phyloP scores from a whole-genome alignment of 176 grass and related monocot genomes.

The Cenchrus purpureus region DNA sequence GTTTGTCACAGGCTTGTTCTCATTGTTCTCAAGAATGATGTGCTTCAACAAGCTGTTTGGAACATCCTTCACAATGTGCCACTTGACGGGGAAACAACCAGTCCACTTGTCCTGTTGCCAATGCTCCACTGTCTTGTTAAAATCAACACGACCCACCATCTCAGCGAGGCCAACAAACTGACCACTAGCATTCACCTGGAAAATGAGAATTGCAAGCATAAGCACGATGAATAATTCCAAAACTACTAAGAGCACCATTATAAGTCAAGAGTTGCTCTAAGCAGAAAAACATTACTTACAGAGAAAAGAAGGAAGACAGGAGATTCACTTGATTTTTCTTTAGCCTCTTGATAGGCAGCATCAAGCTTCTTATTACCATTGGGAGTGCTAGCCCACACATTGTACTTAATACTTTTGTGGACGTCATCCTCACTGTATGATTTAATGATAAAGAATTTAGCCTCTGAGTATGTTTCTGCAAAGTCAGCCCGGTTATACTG shows the following conservation, averaged over 20 bases:
- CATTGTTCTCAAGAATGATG: slow-evolving; percentile 87
- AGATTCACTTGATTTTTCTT: slow-evolving; percentile 56
- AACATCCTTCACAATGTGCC: slow-evolving; percentile 98
- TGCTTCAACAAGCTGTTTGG: slow-evolving; percentile 84
- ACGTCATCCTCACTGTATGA: slow-evolving; percentile 96
- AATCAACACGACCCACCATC: slow-evolving; percentile 85
- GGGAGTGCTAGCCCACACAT: slow-evolving; percentile 92
- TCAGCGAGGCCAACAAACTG: slow-evolving; percentile 91
- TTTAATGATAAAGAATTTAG: slow-evolving; percentile 92
- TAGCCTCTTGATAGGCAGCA: slow-evolving; percentile 75
- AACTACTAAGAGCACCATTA: neutral
- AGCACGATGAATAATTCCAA: neutral
- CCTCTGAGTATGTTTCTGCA: slow-evolving; percentile 61
- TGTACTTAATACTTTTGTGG: slow-evolving; percentile 93
- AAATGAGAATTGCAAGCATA: slow-evolving; percentile 15
- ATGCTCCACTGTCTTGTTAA: slow-evolving; percentile 80
- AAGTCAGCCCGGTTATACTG: slow-evolving; percentile 80
- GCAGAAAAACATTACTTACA: slow-evolving; percentile 55
- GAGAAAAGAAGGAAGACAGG: slow-evolving; percentile 91
- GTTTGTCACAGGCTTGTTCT: slow-evolving; percentile 95
- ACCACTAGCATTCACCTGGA: slow-evolving; percentile 78
- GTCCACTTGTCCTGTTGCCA: slow-evolving; percentile 98
- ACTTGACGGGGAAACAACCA: slow-evolving; percentile 92
- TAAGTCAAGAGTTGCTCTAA: neutral
- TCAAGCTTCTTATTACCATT: slow-evolving; percentile 94